Percentiles rank a stretch among this genome's conserved stretches.
phyloP scores from a whole-genome alignment of 257 asterid species.

The Anisodus tanguticus region DNA sequence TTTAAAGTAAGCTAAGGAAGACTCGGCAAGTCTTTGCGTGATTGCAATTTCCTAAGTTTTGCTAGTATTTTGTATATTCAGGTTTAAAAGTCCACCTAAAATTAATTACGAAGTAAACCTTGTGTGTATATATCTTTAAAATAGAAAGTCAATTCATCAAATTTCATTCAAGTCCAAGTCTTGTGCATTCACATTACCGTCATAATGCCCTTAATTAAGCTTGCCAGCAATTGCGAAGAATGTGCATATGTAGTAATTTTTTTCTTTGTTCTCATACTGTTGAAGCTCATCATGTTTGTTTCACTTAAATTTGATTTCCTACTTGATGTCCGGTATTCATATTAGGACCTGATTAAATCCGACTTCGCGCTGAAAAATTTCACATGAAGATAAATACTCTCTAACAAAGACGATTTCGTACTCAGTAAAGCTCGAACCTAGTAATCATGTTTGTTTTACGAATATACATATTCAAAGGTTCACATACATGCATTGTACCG shows the following conservation, averaged over 20 bases:
- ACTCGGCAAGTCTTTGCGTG: background rate
- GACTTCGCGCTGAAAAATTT: too few relatives aligned
- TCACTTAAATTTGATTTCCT: too few relatives aligned
- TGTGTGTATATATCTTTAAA: background rate
- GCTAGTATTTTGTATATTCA: background rate
- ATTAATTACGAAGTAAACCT: background rate
- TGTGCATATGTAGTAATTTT: background rate
- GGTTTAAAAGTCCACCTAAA: background rate
- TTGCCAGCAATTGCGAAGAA: background rate
- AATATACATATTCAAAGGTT: background rate
- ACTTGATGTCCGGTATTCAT: too few relatives aligned
- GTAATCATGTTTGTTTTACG: too few relatives aligned
- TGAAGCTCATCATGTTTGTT: background rate
- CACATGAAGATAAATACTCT: too few relatives aligned
- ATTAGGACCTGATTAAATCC: too few relatives aligned
- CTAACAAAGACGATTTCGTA: too few relatives aligned
- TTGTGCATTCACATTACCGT: background rate
- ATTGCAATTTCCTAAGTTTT: background rate
- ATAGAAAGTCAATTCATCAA: background rate
- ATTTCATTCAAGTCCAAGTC: background rate
- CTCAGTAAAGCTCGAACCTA: too few relatives aligned
- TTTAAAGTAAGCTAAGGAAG: background rate
- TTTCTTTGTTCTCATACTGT: background rate
- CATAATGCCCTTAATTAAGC: background rate
- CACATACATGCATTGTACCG: background rate